phyloP scores from a whole-genome alignment of 208 protist species.

The Crithidia acanthocephali region DNA sequence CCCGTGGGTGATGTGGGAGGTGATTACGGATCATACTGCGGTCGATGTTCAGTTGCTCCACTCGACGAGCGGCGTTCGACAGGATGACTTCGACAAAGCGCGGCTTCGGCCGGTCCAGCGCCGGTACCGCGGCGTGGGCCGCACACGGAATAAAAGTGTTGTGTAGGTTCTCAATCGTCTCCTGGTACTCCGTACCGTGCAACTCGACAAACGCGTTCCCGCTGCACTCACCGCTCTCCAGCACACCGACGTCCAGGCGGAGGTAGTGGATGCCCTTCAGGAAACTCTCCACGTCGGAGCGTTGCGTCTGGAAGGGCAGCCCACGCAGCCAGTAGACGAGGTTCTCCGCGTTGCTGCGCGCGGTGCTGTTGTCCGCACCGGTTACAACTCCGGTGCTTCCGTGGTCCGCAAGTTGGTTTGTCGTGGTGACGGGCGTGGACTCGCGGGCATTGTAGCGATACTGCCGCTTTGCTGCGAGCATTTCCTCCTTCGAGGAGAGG shows the following conservation, averaged over 20 bases:
- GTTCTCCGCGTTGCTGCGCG: background rate
- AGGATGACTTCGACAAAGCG: conserved; percentile 18
- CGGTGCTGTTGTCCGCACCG: background rate
- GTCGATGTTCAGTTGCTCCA: conserved; percentile 16
- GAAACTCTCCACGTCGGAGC: conserved; percentile 6
- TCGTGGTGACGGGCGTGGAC: background rate
- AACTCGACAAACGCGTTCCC: conserved; percentile 18
- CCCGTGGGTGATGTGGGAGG: background rate
- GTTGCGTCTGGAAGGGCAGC: conserved; percentile 9
- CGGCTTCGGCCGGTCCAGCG: conserved; percentile 20
- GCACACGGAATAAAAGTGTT: conserved; percentile 12
- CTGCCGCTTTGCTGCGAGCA: background rate
- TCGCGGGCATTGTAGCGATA: background rate
- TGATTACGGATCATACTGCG: conserved; percentile 3
- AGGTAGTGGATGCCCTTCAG: conserved; percentile 1
- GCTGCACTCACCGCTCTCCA: conserved; percentile 16
- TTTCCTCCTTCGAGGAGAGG: background rate
- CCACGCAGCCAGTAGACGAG: conserved; percentile 19
- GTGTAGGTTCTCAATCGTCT: conserved; percentile 5
- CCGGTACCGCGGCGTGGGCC: conserved; percentile 5
- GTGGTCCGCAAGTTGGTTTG: background rate
- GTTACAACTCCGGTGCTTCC: too few relatives aligned
- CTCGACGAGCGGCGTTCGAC: background rate
- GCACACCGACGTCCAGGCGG: conserved; percentile 2
- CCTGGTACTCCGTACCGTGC: background rate